Evolutionary conservation across 208 protist genomes (phyloP), one percentile per base, ranked within the genome.

Genomic region (Trypanosoma avium): DNA sequence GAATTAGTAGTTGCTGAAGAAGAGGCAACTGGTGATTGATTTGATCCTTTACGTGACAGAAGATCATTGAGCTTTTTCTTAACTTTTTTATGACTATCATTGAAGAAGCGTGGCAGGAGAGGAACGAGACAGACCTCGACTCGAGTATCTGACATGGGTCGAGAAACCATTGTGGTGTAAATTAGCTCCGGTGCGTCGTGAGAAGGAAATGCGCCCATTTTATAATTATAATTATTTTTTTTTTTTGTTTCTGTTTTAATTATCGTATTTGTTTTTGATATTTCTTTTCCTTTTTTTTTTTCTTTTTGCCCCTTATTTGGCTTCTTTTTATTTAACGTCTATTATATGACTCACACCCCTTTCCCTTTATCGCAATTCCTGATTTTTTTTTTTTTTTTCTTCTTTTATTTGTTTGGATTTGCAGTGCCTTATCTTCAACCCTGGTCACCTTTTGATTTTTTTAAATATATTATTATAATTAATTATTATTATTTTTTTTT

Each of bases 201-300:
- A n/a, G 88, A 94, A 2, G 88, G 88, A 75, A 85, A 91, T 32
- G 77, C 88, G 30, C 88, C 88, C 88, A 94, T 94, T n/a, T 12
- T 40, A 8, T 32, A 15, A 8, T 17, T 2, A 13, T 22, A 36
- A 48, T 48, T 35, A 24, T n/a, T 13, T 66, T 54, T 36, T 38
- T 38, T 30, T n/a, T 36, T 48, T 52, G 15, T 40, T 13, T 47
- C 6, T 40, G 4, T 66, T 10, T 22, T 19, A 4, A 5, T 45
- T 7, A 15, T 29, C 46, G 47, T 21, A 29, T 30, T 6, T n/a
- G 24, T 32, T 1, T 26, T 33, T 61, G 21, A 38, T 38, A 38
- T 38, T 13, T 35, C 22, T 30, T 40, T 43, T 9, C 12, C 40
- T 22, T 43, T 65, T 21, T 56, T 49, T 22, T 48, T 58, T 2